Conservation (phyloP, 2,329 filamentous ascomycete species). For the Trichophyton schoenleinii region DNA sequence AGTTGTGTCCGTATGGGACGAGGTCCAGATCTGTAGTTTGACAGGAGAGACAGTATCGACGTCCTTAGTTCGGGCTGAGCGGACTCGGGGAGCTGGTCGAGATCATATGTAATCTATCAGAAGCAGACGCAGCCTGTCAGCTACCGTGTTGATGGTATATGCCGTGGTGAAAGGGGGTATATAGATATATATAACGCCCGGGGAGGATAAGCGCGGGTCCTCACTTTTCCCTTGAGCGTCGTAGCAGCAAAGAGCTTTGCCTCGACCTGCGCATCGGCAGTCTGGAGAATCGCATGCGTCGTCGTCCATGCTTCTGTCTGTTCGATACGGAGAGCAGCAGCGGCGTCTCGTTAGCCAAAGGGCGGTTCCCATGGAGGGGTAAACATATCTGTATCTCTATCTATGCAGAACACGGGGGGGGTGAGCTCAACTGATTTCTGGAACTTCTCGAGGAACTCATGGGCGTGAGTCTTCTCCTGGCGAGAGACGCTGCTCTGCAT, state of each 20-base stretch:
- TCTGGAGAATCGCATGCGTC: conserved; percentile 75
- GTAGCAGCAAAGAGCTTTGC: conserved; percentile 92
- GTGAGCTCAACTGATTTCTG: conserved; percentile 70
- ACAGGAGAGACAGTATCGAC: conserved; percentile 70
- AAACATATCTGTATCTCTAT: neutral
- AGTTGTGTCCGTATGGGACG: conserved; percentile 79
- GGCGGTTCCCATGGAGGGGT: neutral
- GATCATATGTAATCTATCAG: conserved; percentile 82
- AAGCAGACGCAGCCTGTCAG: conserved; percentile 7
- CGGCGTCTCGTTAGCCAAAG: no score
- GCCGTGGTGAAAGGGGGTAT: neutral
- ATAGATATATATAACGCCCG: neutral
- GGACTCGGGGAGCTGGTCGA: conserved; percentile 69
- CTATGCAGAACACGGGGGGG: no score
- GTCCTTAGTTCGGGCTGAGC: conserved; percentile 67
- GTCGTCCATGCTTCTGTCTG: conserved; percentile 85
- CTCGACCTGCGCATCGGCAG: conserved; percentile 60
- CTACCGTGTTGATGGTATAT: neutral
- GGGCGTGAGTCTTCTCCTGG: conserved; percentile 74
- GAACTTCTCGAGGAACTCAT: conserved; percentile 83
- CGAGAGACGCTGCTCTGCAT: conserved; percentile 77
- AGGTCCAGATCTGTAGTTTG: conserved; percentile 67
- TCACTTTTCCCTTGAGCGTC: conserved; percentile 93
- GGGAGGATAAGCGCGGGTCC: conserved; percentile 12
- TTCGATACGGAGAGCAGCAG: neutral